Base-by-base conservation (phyloP, 163 green algal species). In the Prototheca wickerhamii region DNA sequence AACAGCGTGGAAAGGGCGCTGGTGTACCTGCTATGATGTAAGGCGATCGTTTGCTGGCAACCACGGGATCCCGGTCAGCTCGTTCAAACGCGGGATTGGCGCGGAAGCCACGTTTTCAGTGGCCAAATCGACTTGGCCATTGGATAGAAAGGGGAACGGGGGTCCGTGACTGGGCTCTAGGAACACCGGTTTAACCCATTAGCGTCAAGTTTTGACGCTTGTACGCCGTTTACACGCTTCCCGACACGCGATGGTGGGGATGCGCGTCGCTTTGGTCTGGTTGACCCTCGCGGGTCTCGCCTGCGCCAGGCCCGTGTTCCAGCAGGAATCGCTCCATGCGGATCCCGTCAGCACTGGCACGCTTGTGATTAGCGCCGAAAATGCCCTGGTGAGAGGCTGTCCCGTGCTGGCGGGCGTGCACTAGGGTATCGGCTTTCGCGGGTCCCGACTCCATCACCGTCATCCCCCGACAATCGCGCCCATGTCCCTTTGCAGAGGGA, bases 1-100 rank as follows among this genome's bases (percentile, higher is more conserved):
- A 89, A 89, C 56, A 81, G 86, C 51, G 37, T 89, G 31, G 64
- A 86, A 50, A 51, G 61, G 2, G 82, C 82, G 28, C 63, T 87
- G 58, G 61, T 66, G 15, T 55, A 66, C 46, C 65, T 87, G 51
- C 55, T 86, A 20, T 84, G 60, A 74, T 46, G 37, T 21, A 8
- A 15, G 37, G 33, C 34, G 28, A 60, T 44, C 7, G 4, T 60
- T 28, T 60, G 53, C 28, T 28, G 28, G n/a, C n/a, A n/a, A n/a
- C n/a, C n/a, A n/a, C n/a, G n/a, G n/a, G n/a, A n/a, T n/a, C n/a
- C n/a, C n/a, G n/a, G n/a, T n/a, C n/a, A n/a, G n/a, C n/a, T n/a
- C n/a, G n/a, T n/a, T n/a, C n/a, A n/a, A n/a, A n/a, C n/a, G n/a
- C n/a, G n/a, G n/a, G n/a, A n/a, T n/a, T n/a, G n/a, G n/a, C n/a